Conservation (phyloP, 1,284 basidiomycete species). For the Phellopilus nigrolimitatus region DNA sequence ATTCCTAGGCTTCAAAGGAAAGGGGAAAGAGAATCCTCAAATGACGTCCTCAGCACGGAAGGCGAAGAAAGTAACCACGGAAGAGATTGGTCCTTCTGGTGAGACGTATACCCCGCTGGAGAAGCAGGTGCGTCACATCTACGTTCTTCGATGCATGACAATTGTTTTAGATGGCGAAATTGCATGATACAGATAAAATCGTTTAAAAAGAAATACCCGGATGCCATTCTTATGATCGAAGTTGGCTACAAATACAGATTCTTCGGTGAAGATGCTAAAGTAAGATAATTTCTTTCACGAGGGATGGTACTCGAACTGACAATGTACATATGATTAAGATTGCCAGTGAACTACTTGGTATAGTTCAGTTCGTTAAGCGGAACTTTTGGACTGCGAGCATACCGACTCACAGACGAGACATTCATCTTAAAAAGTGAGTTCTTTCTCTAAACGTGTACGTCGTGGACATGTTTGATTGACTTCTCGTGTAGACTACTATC, state of each 20-base stretch:
- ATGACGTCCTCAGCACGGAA: slow-evolving; percentile 23
- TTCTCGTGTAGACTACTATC: slow-evolving; percentile 62
- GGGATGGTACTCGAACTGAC: background rate
- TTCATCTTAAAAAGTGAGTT: slow-evolving; percentile 84
- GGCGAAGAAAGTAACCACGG: slow-evolving; percentile 36
- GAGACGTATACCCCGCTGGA: slow-evolving; percentile 80
- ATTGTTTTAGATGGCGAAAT: slow-evolving; percentile 18
- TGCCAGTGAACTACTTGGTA: slow-evolving; percentile 78
- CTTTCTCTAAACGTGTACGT: slow-evolving; percentile 10
- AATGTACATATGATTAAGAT: slow-evolving; percentile 47
- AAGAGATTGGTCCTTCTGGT: slow-evolving; percentile 71
- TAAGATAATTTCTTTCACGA: slow-evolving; percentile 26
- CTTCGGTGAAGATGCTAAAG: slow-evolving; percentile 86
- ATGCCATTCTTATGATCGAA: slow-evolving; percentile 80
- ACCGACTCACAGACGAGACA: slow-evolving; percentile 73
- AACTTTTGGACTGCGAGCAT: slow-evolving; percentile 85
- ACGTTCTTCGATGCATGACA: background rate
- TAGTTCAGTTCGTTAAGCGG: slow-evolving; percentile 71
- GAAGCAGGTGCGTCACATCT: slow-evolving; percentile 52
- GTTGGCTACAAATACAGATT: slow-evolving; percentile 89
- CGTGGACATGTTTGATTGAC: slow-evolving; percentile 5
- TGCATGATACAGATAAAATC: slow-evolving; percentile 54
- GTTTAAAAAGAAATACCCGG: slow-evolving; percentile 70
- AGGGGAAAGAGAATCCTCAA: slow-evolving; percentile 30
- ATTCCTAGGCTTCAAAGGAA: slow-evolving; percentile 39